Evolutionary conservation across 495 filamentous ascomycete genomes (phyloP).

Genomic region (Cenococcum geophilum): DNA sequence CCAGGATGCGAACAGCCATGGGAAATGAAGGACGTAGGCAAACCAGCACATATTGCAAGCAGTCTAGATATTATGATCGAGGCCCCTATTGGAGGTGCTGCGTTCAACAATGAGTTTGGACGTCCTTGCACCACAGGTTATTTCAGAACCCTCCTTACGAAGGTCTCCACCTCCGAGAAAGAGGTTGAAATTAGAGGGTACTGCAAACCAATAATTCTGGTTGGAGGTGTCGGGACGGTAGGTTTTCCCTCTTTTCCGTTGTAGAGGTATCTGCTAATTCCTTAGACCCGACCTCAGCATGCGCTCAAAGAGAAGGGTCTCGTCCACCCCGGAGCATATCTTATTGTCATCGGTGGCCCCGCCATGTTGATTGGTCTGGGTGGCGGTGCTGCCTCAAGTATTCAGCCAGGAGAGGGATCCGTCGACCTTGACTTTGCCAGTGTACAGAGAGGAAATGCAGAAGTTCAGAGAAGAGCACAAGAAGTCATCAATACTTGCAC

Average conservation of each 20-base stretch:
- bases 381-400: slow-evolving; percentile 89
- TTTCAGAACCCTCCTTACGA: slow-evolving; percentile 78
- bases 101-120: slow-evolving; percentile 97
- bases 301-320: slow-evolving; percentile 72
- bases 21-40: slow-evolving; percentile 78
- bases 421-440: slow-evolving; percentile 92
- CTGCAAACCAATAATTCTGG: slow-evolving; percentile 99
- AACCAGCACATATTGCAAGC: slow-evolving; percentile 85
- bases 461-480: slow-evolving; percentile 90
- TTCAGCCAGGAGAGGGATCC: slow-evolving; percentile 78
- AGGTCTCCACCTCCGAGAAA: slow-evolving; percentile 54
- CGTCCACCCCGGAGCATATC: slow-evolving; percentile 74
- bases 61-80: slow-evolving; percentile 95
- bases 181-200: slow-evolving; percentile 76
- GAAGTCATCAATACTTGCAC: slow-evolving; percentile 94
- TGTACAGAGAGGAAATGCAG: slow-evolving; percentile 90
- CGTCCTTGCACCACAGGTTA: slow-evolving; percentile 84
- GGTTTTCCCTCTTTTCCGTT: too few relatives aligned
- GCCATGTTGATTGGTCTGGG: slow-evolving; percentile 97
- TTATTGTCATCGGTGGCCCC: slow-evolving; percentile 89
- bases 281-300: slow-evolving; percentile 81
- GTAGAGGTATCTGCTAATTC: too few relatives aligned
- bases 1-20: slow-evolving; percentile 75
- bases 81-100: slow-evolving; percentile 86
- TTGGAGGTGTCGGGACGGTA: slow-evolving; percentile 94